Conservation (phyloP, 2,329 filamentous ascomycete genomes). For the Aphanoascus verrucosus region DNA sequence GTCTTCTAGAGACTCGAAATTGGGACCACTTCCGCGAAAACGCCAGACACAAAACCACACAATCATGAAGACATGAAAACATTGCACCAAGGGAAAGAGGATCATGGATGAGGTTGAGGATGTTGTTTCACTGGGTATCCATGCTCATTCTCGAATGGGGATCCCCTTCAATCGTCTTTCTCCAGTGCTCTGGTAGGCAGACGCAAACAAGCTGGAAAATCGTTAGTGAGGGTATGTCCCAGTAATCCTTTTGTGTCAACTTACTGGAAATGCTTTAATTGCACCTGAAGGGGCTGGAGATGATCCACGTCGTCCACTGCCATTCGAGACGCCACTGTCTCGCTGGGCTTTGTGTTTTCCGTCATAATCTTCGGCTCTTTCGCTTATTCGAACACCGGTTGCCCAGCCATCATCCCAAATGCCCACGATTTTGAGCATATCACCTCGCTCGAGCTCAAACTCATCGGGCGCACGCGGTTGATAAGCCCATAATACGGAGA, state of each 20-base stretch:
- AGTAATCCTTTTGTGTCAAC: constrained; percentile 9
- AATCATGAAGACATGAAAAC: constrained; percentile 10
- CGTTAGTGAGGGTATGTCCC: neutral
- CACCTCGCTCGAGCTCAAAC: constrained; percentile 82
- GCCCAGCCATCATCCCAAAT: constrained; percentile 99
- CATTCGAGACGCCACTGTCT: constrained; percentile 86
- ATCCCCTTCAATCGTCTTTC: constrained; percentile 90
- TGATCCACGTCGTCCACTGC: constrained; percentile 49
- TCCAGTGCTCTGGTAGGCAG: constrained; percentile 90
- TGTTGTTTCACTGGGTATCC: neutral
- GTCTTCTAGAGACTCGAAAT: neutral
- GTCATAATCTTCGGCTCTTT: constrained; percentile 84
- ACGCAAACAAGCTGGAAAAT: constrained; percentile 63
- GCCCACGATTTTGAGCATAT: constrained; percentile 95
- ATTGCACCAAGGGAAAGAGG: neutral
- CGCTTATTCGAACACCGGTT: constrained; percentile 73
- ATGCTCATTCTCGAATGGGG: constrained; percentile 12
- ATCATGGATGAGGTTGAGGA: neutral
- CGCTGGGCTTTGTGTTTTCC: constrained; percentile 63
- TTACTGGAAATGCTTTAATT: constrained; percentile 82
- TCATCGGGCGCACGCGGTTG: constrained; percentile 88
- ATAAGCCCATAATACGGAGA: constrained; percentile 92
- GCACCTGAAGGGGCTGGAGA: constrained; percentile 63
- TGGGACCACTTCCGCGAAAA: constrained; percentile 4
- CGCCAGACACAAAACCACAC: constrained; percentile 6